Evolutionary conservation across 139 green algal genomes (phyloP), one percentile per base, ranked within the genome.

Genomic region (Parachlorella kessleri): DNA sequence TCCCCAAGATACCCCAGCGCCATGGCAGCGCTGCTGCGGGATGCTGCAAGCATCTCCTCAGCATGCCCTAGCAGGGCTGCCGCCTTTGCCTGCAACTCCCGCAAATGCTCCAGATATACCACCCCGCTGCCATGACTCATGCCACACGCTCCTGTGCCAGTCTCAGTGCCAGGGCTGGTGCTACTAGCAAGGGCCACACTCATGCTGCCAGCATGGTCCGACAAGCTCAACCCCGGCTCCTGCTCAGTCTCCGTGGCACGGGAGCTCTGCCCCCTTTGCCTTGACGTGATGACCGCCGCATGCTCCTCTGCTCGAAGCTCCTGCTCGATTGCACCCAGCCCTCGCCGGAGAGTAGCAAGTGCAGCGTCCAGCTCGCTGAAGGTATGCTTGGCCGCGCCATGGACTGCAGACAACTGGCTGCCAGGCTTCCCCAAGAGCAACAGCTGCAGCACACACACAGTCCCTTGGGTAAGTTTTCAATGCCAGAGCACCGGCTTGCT

Each of bases 291-390:
- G 18, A 33, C 39, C 32, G 75, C 75, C 32, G 32, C 40, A 32
- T 30, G 32, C 64, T 64, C 35, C 65, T 80, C 75, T 7, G 26
- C 59, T 32, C 65, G 75, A 63, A 80, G 59, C 75, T 48, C 40
- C 41, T 40, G 70, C 4, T 6, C 70, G 39, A 37, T 23, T 30
- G 37, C 6, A 55, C 18, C 66, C n/a, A 36, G 40, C 36, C 9
- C 70, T 40, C 7, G 41, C 28, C 33, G n/a, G n/a, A 74, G 37
- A 74, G 35, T 3, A 9, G 48, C 71, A 66, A 39, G n/a, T 39
- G 53, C 38, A 35, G 42, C 32, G 6, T 80, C 75, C 40, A 80
- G 75, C 75, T 80, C 75, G 3, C 33, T 41, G 66, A 80, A 80
- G 1, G 40, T 73, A 63, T 64, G 73, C 30, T 80, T 40, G 5